phyloP scores from a whole-genome alignment of 306 rosid species.

The Arachis hypogaea region DNA sequence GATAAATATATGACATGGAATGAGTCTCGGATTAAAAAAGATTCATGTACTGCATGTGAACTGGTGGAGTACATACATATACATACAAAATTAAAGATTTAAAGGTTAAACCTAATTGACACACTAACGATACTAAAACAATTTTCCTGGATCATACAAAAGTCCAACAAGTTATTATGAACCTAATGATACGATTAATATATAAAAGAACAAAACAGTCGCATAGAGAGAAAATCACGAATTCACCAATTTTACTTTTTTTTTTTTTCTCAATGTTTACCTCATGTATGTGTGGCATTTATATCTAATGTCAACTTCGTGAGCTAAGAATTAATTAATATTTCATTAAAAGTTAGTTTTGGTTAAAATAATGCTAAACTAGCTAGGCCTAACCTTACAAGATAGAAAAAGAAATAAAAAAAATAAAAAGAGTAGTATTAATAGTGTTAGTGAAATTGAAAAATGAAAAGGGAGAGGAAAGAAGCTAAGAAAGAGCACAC shows the following conservation, averaged over 20 bases:
- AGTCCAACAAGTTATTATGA: background rate
- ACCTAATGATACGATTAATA: background rate
- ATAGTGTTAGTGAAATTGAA: background rate
- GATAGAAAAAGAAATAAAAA: slow-evolving; percentile 8
- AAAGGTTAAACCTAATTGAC: slow-evolving; percentile 5
- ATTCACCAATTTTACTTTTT: background rate
- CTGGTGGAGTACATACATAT: background rate
- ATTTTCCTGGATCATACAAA: slow-evolving; percentile 17
- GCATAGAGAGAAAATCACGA: background rate
- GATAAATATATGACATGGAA: too few species aligned
- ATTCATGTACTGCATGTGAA: slow-evolving; percentile 47
- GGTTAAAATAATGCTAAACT: slow-evolving; percentile 38
- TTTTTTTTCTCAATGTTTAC: background rate
- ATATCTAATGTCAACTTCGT: background rate
- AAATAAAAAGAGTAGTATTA: too few species aligned
- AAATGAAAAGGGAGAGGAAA: slow-evolving; percentile 1
- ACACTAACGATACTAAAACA: slow-evolving; percentile 13
- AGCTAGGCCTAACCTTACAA: slow-evolving; percentile 14
- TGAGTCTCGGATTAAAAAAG: background rate
- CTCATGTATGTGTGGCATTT: background rate
- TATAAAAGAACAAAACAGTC: background rate
- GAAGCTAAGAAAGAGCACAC: slow-evolving; percentile 11
- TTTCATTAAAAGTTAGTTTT: slow-evolving; percentile 20
- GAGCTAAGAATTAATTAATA: background rate
- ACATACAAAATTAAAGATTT: background rate